Base-by-base conservation (phyloP, 768 basidiomycete species). In the Tricholoma terreum region DNA sequence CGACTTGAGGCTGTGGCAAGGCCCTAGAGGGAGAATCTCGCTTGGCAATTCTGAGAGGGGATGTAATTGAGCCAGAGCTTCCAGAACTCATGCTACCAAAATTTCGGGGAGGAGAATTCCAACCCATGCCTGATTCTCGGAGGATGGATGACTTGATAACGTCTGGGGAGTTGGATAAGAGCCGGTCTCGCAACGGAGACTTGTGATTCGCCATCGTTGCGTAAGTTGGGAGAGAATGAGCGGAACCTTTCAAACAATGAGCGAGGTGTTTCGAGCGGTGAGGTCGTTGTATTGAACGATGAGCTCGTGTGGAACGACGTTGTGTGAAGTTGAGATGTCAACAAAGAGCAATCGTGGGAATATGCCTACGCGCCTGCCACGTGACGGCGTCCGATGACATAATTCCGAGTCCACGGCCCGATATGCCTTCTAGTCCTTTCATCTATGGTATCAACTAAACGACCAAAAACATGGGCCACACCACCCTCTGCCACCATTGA, bases 21-120 rank as follows among this genome's bases (percentile, higher is more conserved):
- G 31, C 30, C 51, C 72, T 70, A 46, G 62, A 60, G 24, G 79
- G 75, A 45, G 78, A 76, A 55, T 87, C 86, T 58, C 88, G 82
- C 68, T 91, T 92, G 14, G 86, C 73, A 61, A 92, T 90, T 59
- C 87, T 81, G 43, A 92, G 82, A 19, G 90, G 90, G 0, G 87
- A 84, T 0, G 81, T 84, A 27, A 79, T 71, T 27, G 78, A 74
- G 43, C 68, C 72, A 38, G 65, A 62, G 50, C 67, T 72, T 43
- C 63, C 65, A 12, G 73, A 69, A 30, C 68, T 66, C 42, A 71
- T 67, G 36, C 73, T 69, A 45, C 54, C 62, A 17, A 71, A 58
- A 53, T 68, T 68, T 51, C 69, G 64, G 19, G 80, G 73, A 3
- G 81, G 73, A 22, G 82, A 79, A 33, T 70, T 74, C 84, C 87